phyloP scores from a whole-genome alignment of 148 eudicot genomes.

The Persicaria maculosa region DNA sequence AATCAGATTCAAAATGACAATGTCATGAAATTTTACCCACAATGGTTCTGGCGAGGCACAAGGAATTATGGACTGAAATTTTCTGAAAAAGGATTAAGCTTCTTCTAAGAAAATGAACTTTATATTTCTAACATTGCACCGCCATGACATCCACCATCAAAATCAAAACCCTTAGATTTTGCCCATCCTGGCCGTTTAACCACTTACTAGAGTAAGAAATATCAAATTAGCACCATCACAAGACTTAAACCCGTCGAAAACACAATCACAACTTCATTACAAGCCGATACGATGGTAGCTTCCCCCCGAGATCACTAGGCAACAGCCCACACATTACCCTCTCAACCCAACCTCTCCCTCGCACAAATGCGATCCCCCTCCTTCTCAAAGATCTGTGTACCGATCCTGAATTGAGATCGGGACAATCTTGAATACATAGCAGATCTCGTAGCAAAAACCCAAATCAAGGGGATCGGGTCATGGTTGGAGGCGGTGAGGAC shows the following conservation, averaged over 20 bases:
- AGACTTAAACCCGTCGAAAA: not conserved
- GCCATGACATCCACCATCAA: not conserved
- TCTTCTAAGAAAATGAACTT: not conserved
- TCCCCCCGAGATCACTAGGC: no score
- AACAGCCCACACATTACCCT: no score
- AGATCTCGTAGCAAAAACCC: no score
- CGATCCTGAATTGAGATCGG: no score
- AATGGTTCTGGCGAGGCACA: not conserved
- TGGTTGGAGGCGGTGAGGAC: no score
- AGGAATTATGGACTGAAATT: not conserved
- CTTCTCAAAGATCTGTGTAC: no score
- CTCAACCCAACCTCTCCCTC: no score
- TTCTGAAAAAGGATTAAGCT: not conserved
- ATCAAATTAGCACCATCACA: not conserved
- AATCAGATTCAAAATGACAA: not conserved
- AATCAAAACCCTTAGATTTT: not conserved
- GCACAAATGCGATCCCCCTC: no score
- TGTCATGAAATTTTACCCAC: not conserved
- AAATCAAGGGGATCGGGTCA: no score
- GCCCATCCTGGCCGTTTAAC: no score
- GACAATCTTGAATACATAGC: no score
- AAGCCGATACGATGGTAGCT: no score
- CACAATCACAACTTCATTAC: not conserved
- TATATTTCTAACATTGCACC: not conserved
- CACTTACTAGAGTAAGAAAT: not conserved